Evolutionary conservation across 1,284 basidiomycete genomes (phyloP), one percentile per base, ranked within the genome.

Genomic region (Rhodotorula sp.): DNA sequence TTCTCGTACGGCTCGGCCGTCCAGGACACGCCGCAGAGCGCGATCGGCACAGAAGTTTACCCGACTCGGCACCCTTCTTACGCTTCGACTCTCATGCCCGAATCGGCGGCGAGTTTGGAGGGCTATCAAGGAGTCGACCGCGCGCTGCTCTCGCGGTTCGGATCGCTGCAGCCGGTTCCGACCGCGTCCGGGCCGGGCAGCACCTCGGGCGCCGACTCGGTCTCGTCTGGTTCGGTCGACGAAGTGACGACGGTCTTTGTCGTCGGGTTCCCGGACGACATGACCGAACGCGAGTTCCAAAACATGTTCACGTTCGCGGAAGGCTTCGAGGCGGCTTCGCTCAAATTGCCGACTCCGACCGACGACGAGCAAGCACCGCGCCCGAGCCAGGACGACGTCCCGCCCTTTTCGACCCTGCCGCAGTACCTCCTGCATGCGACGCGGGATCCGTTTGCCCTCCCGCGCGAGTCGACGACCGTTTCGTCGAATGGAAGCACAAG

Each of bases 181-280:
- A 47, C 58, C 43, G 39, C 58, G 12, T 47, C 39, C 39, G 46
- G 34, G 0, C 34, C 62, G 51, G n/a, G 18, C 16, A 63, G 51
- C 62, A 21, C 54, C 1, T 48, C 63, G 7, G 58, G 64, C 8
- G 52, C 58, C 47, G 67, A 65, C 5, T 26, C 56, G 2, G n/a
- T 49, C 20, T 52, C 51, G 3, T 29, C 29, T 10, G n/a, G 26
- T 14, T 4, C 54, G 26, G 62, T 2, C 29, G 94, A 97, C 80
- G 94, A 97, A 78, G 97, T 98, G 71, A 95, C 92, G 29, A 99
- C 96, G 3, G 96, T 99, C 74, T 99, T 99, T 78, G 95, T 99
- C 2, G 96, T 98, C 46, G 96, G 96, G 1, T 99, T 99, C 81
- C 96, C 96, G 4, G 97, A 99, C 75, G 96, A 99, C 80, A 98